Percentiles rank a stretch among this genome's conserved stretches.
Evolutionary conservation across 768 basidiomycete genomes (phyloP).

Genomic region (Boletus fagicola): DNA sequence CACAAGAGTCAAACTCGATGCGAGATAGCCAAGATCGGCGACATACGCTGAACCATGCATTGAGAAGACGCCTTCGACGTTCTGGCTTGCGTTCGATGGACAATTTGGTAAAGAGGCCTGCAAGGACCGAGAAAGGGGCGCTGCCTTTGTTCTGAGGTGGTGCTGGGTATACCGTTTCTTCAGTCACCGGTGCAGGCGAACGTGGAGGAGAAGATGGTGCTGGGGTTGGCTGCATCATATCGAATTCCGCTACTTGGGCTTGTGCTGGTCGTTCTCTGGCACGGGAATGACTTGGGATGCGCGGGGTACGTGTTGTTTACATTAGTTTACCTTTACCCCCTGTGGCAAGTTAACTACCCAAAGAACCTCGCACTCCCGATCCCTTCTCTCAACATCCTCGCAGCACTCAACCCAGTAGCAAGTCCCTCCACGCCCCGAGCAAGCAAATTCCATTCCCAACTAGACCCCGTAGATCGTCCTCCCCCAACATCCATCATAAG

Average conservation of each 20-base stretch:
- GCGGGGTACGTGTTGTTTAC: slow-evolving; percentile 23
- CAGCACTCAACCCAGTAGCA: slow-evolving; percentile 34
- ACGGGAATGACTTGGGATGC: background rate
- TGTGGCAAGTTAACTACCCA: background rate
- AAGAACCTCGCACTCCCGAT: slow-evolving; percentile 13
- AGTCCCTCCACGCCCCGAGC: slow-evolving; percentile 48
- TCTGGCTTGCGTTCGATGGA: slow-evolving; percentile 73
- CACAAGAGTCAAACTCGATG: slow-evolving; percentile 15
- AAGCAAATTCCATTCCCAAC: slow-evolving; percentile 34
- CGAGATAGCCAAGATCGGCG: background rate
- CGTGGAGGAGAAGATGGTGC: slow-evolving; percentile 57
- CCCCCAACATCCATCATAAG: slow-evolving; percentile 82
- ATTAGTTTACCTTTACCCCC: slow-evolving; percentile 5
- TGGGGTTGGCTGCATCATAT: slow-evolving; percentile 63
- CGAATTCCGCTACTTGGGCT: background rate
- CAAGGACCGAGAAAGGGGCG: slow-evolving; percentile 67
- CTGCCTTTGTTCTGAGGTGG: slow-evolving; percentile 68
- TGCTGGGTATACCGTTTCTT: slow-evolving; percentile 41
- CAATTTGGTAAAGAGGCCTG: slow-evolving; percentile 72
- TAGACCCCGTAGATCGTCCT: slow-evolving; percentile 22
- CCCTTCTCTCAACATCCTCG: slow-evolving; percentile 26
- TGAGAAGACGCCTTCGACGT: slow-evolving; percentile 65
- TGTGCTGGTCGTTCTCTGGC: background rate
- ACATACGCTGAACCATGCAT: slow-evolving; percentile 79
- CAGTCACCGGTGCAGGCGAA: slow-evolving; percentile 36